Evolutionary conservation across 148 eudicot species (phyloP).

Genomic region (Gaultheria prostrata): DNA sequence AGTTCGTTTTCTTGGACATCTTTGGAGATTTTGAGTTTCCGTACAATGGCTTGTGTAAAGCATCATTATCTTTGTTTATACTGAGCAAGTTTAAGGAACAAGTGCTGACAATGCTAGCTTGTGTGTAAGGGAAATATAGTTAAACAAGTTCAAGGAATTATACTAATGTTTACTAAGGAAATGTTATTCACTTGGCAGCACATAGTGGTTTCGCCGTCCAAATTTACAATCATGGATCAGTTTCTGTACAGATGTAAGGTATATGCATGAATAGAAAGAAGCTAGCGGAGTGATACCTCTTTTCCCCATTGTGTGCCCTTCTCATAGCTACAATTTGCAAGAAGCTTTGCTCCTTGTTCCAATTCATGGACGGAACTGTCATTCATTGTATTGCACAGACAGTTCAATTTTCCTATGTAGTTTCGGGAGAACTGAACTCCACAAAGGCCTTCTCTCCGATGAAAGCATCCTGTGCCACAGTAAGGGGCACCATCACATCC

Average conservation of each 20-base stretch:
- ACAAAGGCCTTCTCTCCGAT: conserved; percentile 37
- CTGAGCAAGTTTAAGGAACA: not conserved
- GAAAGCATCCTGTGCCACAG: conserved; percentile 49
- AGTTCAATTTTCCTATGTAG: conserved; percentile 15
- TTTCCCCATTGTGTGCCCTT: conserved; percentile 46
- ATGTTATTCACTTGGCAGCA: not conserved
- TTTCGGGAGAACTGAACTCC: conserved; percentile 25
- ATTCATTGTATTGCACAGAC: not conserved
- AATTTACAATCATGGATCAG: not conserved
- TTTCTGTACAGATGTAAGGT: not conserved
- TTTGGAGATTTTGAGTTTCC: not conserved
- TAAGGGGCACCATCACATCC: conserved; percentile 34
- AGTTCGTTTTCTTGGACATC: not conserved
- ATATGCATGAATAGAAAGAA: not conserved
- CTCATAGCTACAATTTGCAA: conserved; percentile 48
- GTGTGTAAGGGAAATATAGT: not conserved
- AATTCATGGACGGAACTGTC: conserved; percentile 24
- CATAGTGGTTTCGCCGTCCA: not conserved
- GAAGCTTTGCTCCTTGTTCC: conserved; percentile 36
- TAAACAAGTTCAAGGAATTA: not conserved
- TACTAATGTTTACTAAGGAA: not conserved
- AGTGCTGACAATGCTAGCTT: not conserved
- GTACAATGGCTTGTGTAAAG: not conserved
- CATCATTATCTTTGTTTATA: not conserved
- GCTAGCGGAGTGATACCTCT: conserved; percentile 31